These are phyloP conservation scores for Pythium rhizo-oryzae DNA, from an alignment of 352 stramenopile genomes.

Conservation along the genomic window DNA sequence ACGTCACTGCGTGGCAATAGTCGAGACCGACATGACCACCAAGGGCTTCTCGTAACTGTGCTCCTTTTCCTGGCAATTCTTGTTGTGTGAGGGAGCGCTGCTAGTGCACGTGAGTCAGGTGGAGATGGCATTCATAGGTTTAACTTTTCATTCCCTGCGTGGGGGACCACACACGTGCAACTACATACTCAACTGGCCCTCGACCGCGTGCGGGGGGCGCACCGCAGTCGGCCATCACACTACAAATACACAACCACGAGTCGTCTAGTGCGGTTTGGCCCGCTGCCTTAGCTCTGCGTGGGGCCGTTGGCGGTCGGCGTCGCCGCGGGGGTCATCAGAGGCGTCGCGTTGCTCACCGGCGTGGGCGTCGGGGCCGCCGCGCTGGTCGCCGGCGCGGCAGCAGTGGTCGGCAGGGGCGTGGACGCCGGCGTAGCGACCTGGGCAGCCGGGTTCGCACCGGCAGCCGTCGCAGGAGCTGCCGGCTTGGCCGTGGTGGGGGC, in stretches of 20 bases:
- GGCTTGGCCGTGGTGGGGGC: too few relatives aligned
- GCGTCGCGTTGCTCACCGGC: conserved; percentile 3
- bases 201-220: too few relatives aligned
- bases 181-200: background rate
- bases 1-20: too few relatives aligned
- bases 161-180: background rate
- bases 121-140: conserved; percentile 5
- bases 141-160: conserved; percentile 1
- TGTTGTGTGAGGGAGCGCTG: too few relatives aligned
- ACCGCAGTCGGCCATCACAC: background rate
- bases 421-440: too few relatives aligned
- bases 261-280: background rate
- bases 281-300: conserved; percentile 15
- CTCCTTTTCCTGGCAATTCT: too few relatives aligned
- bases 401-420: too few relatives aligned
- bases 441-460: background rate
- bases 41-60: too few relatives aligned
- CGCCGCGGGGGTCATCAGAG: conserved; percentile 1
- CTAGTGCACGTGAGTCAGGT: background rate
- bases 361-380: background rate
- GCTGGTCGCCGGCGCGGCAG: background rate
- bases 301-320: conserved; percentile 15
- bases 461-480: background rate
- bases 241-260: conserved; percentile 8
- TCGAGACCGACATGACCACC: too few relatives aligned